Evolutionary conservation across 2,329 filamentous ascomycete species (phyloP), one percentile per base, ranked within the genome.

Genomic region (Fusarium sp.): DNA sequence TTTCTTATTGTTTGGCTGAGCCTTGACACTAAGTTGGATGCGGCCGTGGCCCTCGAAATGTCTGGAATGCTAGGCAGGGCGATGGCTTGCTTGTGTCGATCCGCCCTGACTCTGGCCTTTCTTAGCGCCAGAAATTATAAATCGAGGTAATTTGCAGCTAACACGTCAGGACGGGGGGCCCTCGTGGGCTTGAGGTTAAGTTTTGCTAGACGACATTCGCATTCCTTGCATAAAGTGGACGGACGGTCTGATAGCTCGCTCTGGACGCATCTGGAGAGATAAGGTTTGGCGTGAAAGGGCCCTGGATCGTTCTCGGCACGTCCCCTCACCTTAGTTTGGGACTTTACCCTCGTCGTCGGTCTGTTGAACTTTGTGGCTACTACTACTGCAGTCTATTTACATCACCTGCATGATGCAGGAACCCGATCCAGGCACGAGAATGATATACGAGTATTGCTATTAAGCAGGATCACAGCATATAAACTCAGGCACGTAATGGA

Each of bases 331-430:
- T 11, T 13, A 40, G 11, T 40, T 37, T 33, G 35, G 29, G 21
- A n/a, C 39, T 21, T 58, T 31, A 4, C 3, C 25, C 3, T 11
- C 40, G 15, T 39, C 35, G 9, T 39, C 27, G 17, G 5, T 7
- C 11, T 18, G n/a, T 17, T 47, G 11, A 29, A 33, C 17, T 25
- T 20, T 47, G 29, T 29, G 35, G 45, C 21, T 15, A 41, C 18
- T 11, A 37, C 29, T 25, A 17, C n/a, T 4, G 7, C 21, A 18
- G 31, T 39, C 52, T 47, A 46, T 29, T 27, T n/a, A 6, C 3
- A 27, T 21, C 35, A 33, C 14, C 35, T 35, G 58, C 35, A 58
- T 63, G 2, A 63, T 63, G 60, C 50, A 63, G 51, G 58, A 63
- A 63, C 60, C 51, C 43, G 51, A 36, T 31, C 13, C n/a, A 37